phyloP scores from a whole-genome alignment of 2,329 filamentous ascomycete species.

The Stromatinia cepivora region DNA sequence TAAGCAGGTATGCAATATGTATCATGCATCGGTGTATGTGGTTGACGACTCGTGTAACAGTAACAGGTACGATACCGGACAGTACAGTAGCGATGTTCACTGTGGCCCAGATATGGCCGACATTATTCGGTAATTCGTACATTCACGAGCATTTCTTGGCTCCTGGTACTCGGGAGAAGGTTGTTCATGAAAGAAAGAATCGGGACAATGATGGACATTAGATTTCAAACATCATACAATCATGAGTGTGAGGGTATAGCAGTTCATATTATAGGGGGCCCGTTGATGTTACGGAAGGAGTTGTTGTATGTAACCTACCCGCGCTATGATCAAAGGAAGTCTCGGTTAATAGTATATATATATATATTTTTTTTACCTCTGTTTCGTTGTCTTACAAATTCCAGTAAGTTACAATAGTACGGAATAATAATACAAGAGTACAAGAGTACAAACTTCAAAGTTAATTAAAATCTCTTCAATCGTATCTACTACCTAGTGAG shows the following conservation, averaged over 20 bases:
- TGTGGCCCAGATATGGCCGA: background rate
- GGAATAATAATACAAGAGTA: background rate
- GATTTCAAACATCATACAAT: background rate
- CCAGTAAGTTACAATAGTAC: background rate
- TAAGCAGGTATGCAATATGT: background rate
- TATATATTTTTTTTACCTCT: background rate
- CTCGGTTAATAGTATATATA: background rate
- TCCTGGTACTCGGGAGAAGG: background rate
- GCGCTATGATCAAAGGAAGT: slow-evolving; percentile 10
- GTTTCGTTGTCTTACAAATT: background rate
- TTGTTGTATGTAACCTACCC: background rate
- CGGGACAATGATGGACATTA: background rate
- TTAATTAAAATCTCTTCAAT: background rate
- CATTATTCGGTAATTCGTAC: background rate
- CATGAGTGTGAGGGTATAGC: background rate
- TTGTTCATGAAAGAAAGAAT: background rate
- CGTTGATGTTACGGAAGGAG: background rate
- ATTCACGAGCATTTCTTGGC: background rate
- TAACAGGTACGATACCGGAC: background rate
- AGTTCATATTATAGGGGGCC: background rate
- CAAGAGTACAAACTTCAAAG: background rate
- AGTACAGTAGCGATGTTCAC: background rate
- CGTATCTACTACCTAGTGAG: background rate
- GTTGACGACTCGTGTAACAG: slow-evolving; percentile 9
- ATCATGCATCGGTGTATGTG: slow-evolving; percentile 11